Percentiles rank a stretch among this genome's conserved stretches.
Evolutionary conservation across 169 alveolate species (phyloP).

Genomic region (Babesia microti): DNA sequence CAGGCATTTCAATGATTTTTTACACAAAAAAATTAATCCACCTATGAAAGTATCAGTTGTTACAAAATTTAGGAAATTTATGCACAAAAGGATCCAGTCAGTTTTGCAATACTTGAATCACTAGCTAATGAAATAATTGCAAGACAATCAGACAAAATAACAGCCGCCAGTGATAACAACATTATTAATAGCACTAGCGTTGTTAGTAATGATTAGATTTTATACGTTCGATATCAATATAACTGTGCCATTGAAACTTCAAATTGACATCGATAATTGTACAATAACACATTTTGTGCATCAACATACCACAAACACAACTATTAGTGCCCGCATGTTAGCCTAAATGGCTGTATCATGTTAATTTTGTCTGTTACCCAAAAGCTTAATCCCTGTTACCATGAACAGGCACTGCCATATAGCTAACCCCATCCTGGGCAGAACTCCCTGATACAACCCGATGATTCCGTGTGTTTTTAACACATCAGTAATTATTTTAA

Average conservation of each 20-base stretch:
- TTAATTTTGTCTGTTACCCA: conserved; percentile 4
- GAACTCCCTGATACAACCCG: conserved; percentile 48
- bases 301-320: no score
- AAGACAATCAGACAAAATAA: conserved; percentile 24
- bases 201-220: no score
- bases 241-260: no score
- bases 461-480: conserved; percentile 37
- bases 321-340: no score
- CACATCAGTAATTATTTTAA: conserved; percentile 15
- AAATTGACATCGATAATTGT: no score
- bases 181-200: no score
- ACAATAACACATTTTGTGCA: no score
- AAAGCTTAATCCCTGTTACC: conserved; percentile 56
- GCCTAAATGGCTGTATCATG: not conserved
- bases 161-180: no score
- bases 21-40: conserved; percentile 41
- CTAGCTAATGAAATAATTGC: conserved; percentile 27
- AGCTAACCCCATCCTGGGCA: conserved; percentile 54
- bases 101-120: conserved; percentile 18
- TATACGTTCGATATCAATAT: no score
- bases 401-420: conserved; percentile 63
- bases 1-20: conserved; percentile 40
- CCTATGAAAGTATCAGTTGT: not conserved
- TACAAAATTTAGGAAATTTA: conserved; percentile 48
- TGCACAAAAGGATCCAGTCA: conserved; percentile 43